A percentile compares a stretch with the other conserved stretches of the same genome.
phyloP scores from a whole-genome alignment of 2,329 filamentous ascomycete genomes.

The Colletotrichum sojae region DNA sequence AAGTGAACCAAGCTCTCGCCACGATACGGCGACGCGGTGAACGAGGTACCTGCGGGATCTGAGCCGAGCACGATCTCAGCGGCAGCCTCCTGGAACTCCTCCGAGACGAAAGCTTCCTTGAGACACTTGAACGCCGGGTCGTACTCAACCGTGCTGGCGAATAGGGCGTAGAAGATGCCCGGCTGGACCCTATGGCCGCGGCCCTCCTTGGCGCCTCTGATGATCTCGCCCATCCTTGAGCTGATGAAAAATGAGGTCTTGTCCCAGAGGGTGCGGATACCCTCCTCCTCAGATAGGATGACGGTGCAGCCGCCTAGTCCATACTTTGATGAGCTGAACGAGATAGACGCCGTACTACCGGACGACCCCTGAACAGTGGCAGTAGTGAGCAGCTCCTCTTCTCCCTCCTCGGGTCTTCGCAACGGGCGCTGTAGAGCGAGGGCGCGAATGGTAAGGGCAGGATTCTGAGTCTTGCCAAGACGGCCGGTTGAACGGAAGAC shows the following conservation, averaged over 20 bases:
- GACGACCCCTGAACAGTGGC: neutral
- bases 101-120: slow-evolving; percentile 9
- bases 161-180: slow-evolving; percentile 18
- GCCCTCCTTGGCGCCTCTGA: neutral
- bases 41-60: neutral
- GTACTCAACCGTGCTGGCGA: slow-evolving; percentile 13
- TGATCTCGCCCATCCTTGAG: slow-evolving; percentile 10
- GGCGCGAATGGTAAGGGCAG: neutral
- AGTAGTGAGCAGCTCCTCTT: neutral
- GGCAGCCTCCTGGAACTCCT: slow-evolving; percentile 17
- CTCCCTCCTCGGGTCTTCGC: neutral
- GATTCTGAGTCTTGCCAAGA: neutral
- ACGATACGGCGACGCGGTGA: slow-evolving; percentile 8
- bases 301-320: neutral
- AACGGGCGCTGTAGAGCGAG: neutral
- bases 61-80: neutral
- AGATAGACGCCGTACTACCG: neutral
- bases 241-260: slow-evolving; percentile 8
- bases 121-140: neutral
- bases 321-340: neutral
- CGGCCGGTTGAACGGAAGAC: neutral
- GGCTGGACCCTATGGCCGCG: slow-evolving; percentile 1
- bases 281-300: neutral
- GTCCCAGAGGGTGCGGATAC: neutral
- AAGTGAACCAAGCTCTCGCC: slow-evolving; percentile 14